Percentiles rank a stretch among this genome's conserved stretches.
These are phyloP conservation scores for Arabis alpina DNA, from an alignment of 345 rosid genomes.

Conservation along the genomic window DNA sequence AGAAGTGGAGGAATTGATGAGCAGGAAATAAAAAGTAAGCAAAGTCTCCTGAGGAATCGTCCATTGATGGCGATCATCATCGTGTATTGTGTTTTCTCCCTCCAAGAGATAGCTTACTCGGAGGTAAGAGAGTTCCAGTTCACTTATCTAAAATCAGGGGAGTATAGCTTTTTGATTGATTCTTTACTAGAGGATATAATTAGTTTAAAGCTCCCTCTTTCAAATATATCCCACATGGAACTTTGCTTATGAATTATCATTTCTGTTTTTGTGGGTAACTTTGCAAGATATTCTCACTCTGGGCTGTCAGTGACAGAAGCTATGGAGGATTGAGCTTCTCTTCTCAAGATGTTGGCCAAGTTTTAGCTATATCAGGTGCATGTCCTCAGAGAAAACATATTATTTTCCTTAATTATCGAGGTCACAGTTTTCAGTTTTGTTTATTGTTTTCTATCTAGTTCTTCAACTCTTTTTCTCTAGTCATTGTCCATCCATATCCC, in stretches of 20 bases:
- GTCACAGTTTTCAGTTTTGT: not conserved
- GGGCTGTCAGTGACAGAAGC: constrained; percentile 66
- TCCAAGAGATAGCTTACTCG: constrained; percentile 67
- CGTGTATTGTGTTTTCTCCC: constrained; percentile 66
- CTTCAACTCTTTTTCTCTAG: not conserved
- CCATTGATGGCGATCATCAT: constrained; percentile 61
- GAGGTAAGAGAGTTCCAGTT: constrained; percentile 48
- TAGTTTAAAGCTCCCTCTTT: not conserved
- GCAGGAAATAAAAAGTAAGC: constrained; percentile 33
- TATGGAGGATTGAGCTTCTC: constrained; percentile 71
- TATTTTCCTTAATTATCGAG: too few species aligned
- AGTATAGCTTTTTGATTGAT: not conserved
- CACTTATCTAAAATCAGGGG: not conserved
- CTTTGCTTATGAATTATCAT: too few species aligned
- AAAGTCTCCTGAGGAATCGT: constrained; percentile 57
- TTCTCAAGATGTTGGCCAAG: constrained; percentile 67
- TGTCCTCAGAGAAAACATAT: not conserved
- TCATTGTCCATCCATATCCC: not conserved
- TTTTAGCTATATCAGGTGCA: constrained; percentile 65
- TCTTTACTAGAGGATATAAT: not conserved
- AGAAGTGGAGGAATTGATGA: constrained; percentile 21
- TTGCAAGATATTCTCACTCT: constrained; percentile 57
- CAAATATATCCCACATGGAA: not conserved
- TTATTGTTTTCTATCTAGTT: not conserved
- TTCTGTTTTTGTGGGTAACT: not conserved